Evolutionary conservation across 2,329 filamentous ascomycete genomes (phyloP), one percentile per base, ranked within the genome.

Genomic region (Aspergillus sp.): DNA sequence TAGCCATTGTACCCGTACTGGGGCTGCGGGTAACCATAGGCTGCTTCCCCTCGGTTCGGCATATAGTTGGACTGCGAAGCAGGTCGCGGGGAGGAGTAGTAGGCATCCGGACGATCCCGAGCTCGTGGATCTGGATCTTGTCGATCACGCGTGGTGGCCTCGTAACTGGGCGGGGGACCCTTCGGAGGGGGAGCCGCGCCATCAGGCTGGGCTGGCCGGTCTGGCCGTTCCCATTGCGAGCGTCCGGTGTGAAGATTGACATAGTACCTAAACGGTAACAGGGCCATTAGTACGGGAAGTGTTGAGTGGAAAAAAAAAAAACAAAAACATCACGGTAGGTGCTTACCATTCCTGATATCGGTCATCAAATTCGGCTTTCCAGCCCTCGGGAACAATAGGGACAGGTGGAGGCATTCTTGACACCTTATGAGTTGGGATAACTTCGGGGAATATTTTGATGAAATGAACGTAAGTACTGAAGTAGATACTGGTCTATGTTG

Each of bases 161-260:
- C 53, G 41, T 55, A 55, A 28, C 39, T 47, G 39, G 53, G 53
- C 5, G 53, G 53, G 5, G 53, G 53, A 8, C 25, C 53, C 2
- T n/a, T 5, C 15, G 53, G 53, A 9, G 53, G 53, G 0, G 53
- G 53, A 13, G 53, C 39, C 2, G 17, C 25, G 6, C 53, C n/a
- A 9, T 47, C n/a, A 1, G 53, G 53, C n/a, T 47, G 39, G 12
- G 53, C 53, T 9, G 53, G 53, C n/a, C 39, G 53, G 12, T 55
- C 53, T 5, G 53, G 53, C 3, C 53, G 53, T 10, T 55, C 25
- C 53, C 53, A 55, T 47, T 55, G 53, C 13, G 53, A 55, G 17
- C 43, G 53, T 9, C 53, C 53, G 17, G 53, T 55, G 25, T 21
- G 39, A 7, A 55, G 53, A 4, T 55, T 55, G 2, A 55, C 53